Percentiles rank a stretch among this genome's conserved stretches.
phyloP scores from a whole-genome alignment of 768 basidiomycete species.

The Hygrophoropsis aurantiaca region DNA sequence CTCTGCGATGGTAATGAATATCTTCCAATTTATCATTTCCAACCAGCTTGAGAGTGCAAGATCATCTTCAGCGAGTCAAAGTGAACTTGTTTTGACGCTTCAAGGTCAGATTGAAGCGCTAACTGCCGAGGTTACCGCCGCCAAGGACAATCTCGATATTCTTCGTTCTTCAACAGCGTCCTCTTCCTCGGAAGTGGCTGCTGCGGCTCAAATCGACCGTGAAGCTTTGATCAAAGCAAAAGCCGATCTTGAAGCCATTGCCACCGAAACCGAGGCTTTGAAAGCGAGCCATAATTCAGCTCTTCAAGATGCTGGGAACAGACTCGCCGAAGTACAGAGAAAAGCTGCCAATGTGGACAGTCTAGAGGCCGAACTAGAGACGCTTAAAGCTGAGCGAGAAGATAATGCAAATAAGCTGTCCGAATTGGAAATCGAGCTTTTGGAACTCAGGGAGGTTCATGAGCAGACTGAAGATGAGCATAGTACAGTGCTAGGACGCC shows the following conservation, averaged over 20 bases:
- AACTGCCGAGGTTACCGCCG: constrained; percentile 47
- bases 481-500: constrained; percentile 40
- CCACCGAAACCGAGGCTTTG: constrained; percentile 51
- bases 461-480: constrained; percentile 65
- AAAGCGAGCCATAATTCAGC: constrained; percentile 50
- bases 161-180: constrained; percentile 48
- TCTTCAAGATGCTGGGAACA: constrained; percentile 45
- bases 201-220: constrained; percentile 59
- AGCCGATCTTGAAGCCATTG: constrained; percentile 55
- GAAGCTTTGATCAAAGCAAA: constrained; percentile 65
- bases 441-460: constrained; percentile 72
- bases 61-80: constrained; percentile 38
- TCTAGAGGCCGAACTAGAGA: constrained; percentile 49
- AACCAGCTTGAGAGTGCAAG: constrained; percentile 60
- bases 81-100: constrained; percentile 45
- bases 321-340: constrained; percentile 46
- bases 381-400: constrained; percentile 64
- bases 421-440: constrained; percentile 78
- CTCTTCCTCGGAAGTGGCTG: constrained; percentile 40
- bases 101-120: constrained; percentile 51
- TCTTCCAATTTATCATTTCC: no score
- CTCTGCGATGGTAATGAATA: not conserved
- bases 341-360: constrained; percentile 42
- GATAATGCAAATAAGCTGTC: constrained; percentile 71
- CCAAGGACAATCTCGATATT: constrained; percentile 53